Conservation (phyloP, 371 early-diverging fungal genomes). For the Phascolomyces articulosus region DNA sequence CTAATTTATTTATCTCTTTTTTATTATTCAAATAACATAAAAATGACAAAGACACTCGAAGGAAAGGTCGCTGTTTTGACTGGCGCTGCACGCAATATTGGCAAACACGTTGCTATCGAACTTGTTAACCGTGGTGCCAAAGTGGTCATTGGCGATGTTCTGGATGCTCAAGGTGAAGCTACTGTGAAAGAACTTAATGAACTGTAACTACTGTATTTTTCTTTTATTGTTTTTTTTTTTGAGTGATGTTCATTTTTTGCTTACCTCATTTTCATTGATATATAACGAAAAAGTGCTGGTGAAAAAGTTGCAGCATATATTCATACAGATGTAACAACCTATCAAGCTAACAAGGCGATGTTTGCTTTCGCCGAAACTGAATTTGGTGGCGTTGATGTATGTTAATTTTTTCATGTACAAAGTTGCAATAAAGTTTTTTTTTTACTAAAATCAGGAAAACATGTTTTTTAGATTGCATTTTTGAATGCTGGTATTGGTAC, state of each 20-base stretch:
- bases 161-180: slow-evolving; percentile 41
- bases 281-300: slow-evolving; percentile 6
- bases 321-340: slow-evolving; percentile 60
- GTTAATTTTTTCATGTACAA: background rate
- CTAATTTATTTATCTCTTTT: background rate
- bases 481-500: slow-evolving; percentile 34
- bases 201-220: slow-evolving; percentile 13
- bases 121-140: slow-evolving; percentile 56
- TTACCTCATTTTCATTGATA: too few relatives aligned
- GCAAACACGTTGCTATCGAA: slow-evolving; percentile 55
- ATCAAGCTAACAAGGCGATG: slow-evolving; percentile 39
- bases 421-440: background rate
- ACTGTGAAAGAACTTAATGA: slow-evolving; percentile 42
- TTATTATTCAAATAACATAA: background rate
- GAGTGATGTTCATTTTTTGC: too few relatives aligned
- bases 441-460: too few relatives aligned
- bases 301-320: slow-evolving; percentile 33
- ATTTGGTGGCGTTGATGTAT: slow-evolving; percentile 49
- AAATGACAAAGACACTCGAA: slow-evolving; percentile 4
- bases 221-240: background rate
- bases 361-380: slow-evolving; percentile 44
- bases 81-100: slow-evolving; percentile 67
- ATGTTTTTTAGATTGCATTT: slow-evolving; percentile 16
- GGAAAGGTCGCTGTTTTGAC: slow-evolving; percentile 71
- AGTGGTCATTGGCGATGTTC: slow-evolving; percentile 66